Base-by-base conservation (phyloP, 1,284 basidiomycete species). In the Laetiporus sulphureus region DNA sequence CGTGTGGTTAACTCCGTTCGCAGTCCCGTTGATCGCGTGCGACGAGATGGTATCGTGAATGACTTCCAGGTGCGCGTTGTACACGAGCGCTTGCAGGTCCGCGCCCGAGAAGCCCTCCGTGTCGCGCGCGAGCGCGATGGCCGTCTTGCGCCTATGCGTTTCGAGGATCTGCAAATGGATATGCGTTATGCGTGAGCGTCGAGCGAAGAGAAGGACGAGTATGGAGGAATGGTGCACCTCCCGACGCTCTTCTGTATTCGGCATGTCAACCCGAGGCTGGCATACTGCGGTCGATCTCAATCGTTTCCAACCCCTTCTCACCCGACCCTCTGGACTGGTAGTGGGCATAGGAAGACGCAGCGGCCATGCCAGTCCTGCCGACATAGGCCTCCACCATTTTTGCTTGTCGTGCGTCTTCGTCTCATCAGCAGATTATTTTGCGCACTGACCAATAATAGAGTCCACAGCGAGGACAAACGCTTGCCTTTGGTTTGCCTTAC, bases 241-340 rank as follows among this genome's bases (percentile, higher is more conserved):
- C 56, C 76, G 71, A 12, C 93, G 77, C 49, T 96, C 93, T 21
- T 75, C 65, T 7, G 63, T 51, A 32, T 73, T 67, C 0, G 96
- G 96, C 84, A 99, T 96, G 58, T 91, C 83, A 93, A 77, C 0
- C 87, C 88, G 8, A 94, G 68, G 13, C 79, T 72, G 0, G 88
- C 87, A 50, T 85, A 91, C 58, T 94, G 91, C 0, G 93, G 91
- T 97, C 93, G 38, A 97, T 85, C 60, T 97, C 93, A 35, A 97
- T 65, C 3, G 86, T 91, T 59, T 95, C 92, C 20, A 82, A 58
- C 29, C 71, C 65, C 41, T 62, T 67, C 32, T 79, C 71, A 21
- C 47, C 48, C 10, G 47, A 45, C 24, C 61, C 53, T 37, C 65
- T 63, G 22, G 73, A 62, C 60, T 84, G 87, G 68, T 82, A 78